These are phyloP conservation scores for Neonectria faginata DNA, from an alignment of 2,329 filamentous ascomycete genomes.

Conservation along the genomic window DNA sequence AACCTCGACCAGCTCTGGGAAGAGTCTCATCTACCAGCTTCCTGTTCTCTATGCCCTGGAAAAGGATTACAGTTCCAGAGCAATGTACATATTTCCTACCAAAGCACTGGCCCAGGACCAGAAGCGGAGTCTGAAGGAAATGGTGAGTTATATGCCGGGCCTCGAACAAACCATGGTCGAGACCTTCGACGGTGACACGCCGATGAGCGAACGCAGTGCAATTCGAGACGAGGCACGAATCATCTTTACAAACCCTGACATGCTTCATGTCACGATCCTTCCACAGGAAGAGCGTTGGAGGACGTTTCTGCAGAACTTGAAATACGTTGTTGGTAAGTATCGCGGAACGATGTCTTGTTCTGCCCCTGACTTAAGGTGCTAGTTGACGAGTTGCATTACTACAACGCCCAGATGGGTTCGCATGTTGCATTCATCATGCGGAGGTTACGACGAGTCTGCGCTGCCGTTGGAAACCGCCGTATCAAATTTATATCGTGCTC, in stretches of 20 bases:
- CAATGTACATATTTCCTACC: slow-evolving; percentile 98
- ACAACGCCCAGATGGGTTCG: slow-evolving; percentile 93
- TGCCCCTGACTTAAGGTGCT: slow-evolving; percentile 22
- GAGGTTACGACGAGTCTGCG: slow-evolving; percentile 85
- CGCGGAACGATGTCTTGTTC: not conserved
- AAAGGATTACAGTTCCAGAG: slow-evolving; percentile 78
- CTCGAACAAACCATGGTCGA: slow-evolving; percentile 84
- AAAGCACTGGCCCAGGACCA: slow-evolving; percentile 98
- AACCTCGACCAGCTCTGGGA: slow-evolving; percentile 95
- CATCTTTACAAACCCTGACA: slow-evolving; percentile 98
- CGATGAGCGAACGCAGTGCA: slow-evolving; percentile 79
- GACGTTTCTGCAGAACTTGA: slow-evolving; percentile 86
- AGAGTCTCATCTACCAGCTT: slow-evolving; percentile 97
- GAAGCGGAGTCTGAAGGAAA: slow-evolving; percentile 84
- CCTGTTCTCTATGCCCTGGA: slow-evolving; percentile 91
- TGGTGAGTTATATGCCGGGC: slow-evolving; percentile 83
- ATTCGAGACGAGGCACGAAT: slow-evolving; percentile 91
- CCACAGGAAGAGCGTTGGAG: slow-evolving; percentile 93
- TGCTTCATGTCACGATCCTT: slow-evolving; percentile 94
- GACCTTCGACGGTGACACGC: slow-evolving; percentile 96
- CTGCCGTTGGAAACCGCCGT: slow-evolving; percentile 85
- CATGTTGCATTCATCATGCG: slow-evolving; percentile 97
- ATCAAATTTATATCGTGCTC: slow-evolving; percentile 96
- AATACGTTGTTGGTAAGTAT: slow-evolving; percentile 79
- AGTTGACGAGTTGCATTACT: slow-evolving; percentile 92